Percentiles rank a stretch among this genome's conserved stretches.
Conservation (phyloP, 2,329 filamentous ascomycete genomes). For the Colletotrichum godetiae region DNA sequence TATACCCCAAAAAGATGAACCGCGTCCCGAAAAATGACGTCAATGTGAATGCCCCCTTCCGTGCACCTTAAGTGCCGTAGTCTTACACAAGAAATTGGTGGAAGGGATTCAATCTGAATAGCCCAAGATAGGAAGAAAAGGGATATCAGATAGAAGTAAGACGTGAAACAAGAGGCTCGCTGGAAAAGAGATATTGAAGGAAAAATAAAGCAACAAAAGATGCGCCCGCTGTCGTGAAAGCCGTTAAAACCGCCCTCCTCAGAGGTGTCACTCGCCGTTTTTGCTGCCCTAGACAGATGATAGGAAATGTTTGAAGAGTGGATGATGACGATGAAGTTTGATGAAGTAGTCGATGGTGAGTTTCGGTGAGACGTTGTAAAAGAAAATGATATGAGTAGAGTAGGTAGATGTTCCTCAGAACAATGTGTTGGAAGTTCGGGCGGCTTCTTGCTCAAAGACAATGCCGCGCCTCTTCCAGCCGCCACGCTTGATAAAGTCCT, state of each 20-base stretch:
- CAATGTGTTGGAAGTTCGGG: constrained; percentile 34
- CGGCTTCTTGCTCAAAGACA: constrained; percentile 50
- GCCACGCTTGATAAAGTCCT: constrained; percentile 55
- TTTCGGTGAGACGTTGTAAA: background rate
- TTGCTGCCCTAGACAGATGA: background rate
- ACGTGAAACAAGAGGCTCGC: background rate
- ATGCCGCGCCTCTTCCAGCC: constrained; percentile 58
- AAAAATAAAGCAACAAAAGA: background rate
- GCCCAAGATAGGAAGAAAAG: background rate
- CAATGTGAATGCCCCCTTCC: background rate
- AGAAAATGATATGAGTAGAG: background rate
- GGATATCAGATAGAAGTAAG: background rate
- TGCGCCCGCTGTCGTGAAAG: constrained; percentile 13
- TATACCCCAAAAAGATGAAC: background rate
- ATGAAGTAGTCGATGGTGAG: background rate
- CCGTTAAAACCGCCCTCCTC: background rate
- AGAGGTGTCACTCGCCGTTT: background rate
- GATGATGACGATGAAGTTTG: background rate
- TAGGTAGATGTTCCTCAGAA: constrained; percentile 17
- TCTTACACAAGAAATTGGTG: background rate
- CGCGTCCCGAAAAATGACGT: background rate
- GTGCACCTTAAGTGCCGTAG: background rate
- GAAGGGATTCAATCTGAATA: background rate
- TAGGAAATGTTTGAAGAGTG: background rate
- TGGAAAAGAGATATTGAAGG: background rate